phyloP scores from a whole-genome alignment of 1,284 basidiomycete species.

The Ceratorhiza oryzae-sativae region DNA sequence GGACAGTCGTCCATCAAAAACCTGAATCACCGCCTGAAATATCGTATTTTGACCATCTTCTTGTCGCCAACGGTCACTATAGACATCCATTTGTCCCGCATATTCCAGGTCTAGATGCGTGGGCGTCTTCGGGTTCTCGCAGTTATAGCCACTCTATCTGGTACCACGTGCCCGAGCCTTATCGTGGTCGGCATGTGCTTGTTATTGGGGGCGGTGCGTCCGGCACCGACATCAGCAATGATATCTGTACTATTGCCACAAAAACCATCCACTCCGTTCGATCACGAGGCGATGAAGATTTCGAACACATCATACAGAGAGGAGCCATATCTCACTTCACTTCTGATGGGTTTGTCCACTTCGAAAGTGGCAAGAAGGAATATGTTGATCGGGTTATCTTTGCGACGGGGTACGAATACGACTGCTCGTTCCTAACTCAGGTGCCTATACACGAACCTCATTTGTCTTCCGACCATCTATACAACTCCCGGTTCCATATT shows the following conservation, averaged over 20 bases:
- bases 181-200: slow-evolving; percentile 59
- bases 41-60: slow-evolving; percentile 63
- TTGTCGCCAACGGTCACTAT: slow-evolving; percentile 79
- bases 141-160: slow-evolving; percentile 66
- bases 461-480: slow-evolving; percentile 57
- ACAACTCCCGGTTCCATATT: slow-evolving; percentile 68
- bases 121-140: slow-evolving; percentile 54
- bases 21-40: background rate
- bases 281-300: slow-evolving; percentile 12
- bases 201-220: slow-evolving; percentile 76
- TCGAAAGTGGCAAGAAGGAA: slow-evolving; percentile 10
- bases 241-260: slow-evolving; percentile 52
- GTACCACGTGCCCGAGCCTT: slow-evolving; percentile 64
- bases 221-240: slow-evolving; percentile 67
- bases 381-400: slow-evolving; percentile 67
- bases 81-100: slow-evolving; percentile 65
- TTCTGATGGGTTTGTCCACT: slow-evolving; percentile 28
- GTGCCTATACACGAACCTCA: slow-evolving; percentile 42
- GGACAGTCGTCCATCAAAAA: slow-evolving; percentile 55
- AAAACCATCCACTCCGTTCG: slow-evolving; percentile 65
- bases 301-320: slow-evolving; percentile 21
- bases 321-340: slow-evolving; percentile 27
- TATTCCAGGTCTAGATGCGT: slow-evolving; percentile 63
- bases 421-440: slow-evolving; percentile 50
- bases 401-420: slow-evolving; percentile 74